Percentiles rank a stretch among this genome's conserved stretches.
Evolutionary conservation across 768 basidiomycete genomes (phyloP).

Genomic region (Porpolomopsis calyptriformis): DNA sequence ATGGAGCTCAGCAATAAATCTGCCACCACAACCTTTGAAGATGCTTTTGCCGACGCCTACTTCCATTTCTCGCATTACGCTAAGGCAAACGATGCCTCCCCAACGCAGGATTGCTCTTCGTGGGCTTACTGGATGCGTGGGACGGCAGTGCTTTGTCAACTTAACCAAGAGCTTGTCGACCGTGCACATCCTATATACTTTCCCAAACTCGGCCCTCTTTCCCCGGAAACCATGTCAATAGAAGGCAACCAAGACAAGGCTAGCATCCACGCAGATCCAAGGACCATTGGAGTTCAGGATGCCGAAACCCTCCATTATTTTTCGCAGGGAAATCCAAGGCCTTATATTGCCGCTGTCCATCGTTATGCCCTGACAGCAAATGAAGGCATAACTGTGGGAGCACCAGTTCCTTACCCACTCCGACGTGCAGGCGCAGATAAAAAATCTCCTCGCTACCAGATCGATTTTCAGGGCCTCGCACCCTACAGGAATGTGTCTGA

Average conservation of each 20-base stretch:
- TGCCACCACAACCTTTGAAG: conserved; percentile 1
- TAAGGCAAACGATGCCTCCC: conserved; percentile 3
- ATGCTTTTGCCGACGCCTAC: conserved; percentile 3
- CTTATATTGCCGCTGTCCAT: conserved; percentile 14
- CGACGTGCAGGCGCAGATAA: conserved; percentile 2
- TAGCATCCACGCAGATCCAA: not conserved
- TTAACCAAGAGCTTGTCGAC: conserved; percentile 11
- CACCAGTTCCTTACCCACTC: not conserved
- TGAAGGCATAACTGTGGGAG: conserved; percentile 1
- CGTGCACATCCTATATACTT: conserved; percentile 5
- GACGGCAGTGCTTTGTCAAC: conserved; percentile 10
- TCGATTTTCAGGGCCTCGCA: conserved; percentile 12
- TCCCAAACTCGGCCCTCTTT: not conserved
- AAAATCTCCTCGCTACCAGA: conserved; percentile 12
- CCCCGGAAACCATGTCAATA: conserved; percentile 4
- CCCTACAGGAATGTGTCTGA: conserved; percentile 2
- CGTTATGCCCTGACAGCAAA: conserved; percentile 11
- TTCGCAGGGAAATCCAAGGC: conserved; percentile 6
- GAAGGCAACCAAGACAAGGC: conserved; percentile 3
- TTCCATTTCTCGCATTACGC: conserved; percentile 6
- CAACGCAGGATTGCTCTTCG: not conserved
- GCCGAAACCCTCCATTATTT: conserved; percentile 2
- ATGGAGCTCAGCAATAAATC: not conserved
- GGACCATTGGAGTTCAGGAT: not conserved
- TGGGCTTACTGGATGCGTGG: conserved; percentile 12